phyloP scores from a whole-genome alignment of 2,329 filamentous ascomycete genomes.

The Alternaria atra region DNA sequence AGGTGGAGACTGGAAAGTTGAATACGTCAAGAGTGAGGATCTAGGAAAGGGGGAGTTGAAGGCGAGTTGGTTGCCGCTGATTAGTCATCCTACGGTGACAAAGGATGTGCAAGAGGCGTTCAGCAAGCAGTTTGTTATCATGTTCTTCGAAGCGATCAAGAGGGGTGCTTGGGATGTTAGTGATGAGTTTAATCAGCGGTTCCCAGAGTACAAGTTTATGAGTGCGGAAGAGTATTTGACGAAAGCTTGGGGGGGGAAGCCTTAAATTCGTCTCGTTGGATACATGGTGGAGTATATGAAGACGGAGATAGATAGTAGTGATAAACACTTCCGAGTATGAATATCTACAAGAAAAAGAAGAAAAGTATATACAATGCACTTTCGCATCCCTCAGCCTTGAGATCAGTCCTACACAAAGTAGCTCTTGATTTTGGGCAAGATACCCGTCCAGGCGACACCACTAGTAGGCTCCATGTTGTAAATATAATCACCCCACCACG shows the following conservation, averaged over 20 bases:
- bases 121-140: constrained; percentile 52
- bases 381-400: too few species aligned
- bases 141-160: constrained; percentile 54
- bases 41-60: constrained; percentile 55
- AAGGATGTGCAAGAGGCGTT: constrained; percentile 47
- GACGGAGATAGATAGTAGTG: too few species aligned
- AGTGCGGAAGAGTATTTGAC: constrained; percentile 54
- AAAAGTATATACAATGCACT: constrained; percentile 16
- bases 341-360: constrained; percentile 1
- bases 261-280: constrained; percentile 20
- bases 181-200: constrained; percentile 57
- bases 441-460: constrained; percentile 53
- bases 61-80: constrained; percentile 54
- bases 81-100: constrained; percentile 48
- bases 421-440: constrained; percentile 49
- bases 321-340: neutral
- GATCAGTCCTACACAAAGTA: constrained; percentile 34
- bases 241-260: constrained; percentile 53
- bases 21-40: constrained; percentile 59
- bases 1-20: constrained; percentile 49
- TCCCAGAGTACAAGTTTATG: constrained; percentile 58
- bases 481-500: constrained; percentile 61
- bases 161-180: constrained; percentile 57
- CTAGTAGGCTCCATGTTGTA: constrained; percentile 60
- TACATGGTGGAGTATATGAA: too few species aligned